phyloP scores from a whole-genome alignment of 2,329 filamentous ascomycete genomes.

The Fusarium sp. region DNA sequence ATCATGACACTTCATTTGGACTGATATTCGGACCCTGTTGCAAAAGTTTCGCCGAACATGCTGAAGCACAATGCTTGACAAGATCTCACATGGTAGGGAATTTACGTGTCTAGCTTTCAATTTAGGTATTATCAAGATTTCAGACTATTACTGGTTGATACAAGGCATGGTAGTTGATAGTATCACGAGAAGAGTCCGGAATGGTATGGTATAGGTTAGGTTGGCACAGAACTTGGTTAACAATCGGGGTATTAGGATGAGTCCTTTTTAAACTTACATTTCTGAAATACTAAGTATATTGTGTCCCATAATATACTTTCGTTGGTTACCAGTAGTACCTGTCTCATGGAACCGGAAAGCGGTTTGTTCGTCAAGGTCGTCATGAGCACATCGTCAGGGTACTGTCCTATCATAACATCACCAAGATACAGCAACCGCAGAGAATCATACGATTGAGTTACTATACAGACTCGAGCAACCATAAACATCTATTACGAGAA shows the following conservation, averaged over 20 bases:
- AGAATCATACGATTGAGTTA: background rate
- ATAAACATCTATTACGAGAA: background rate
- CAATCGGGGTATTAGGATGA: background rate
- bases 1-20: background rate
- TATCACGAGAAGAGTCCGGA: background rate
- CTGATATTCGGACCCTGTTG: background rate
- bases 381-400: background rate
- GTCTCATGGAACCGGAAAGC: background rate
- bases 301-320: background rate
- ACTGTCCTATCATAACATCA: no score
- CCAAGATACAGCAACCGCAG: background rate
- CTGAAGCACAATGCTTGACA: background rate
- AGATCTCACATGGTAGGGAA: background rate
- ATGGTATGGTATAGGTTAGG: background rate
- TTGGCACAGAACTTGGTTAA: background rate
- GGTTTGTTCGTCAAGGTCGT: background rate
- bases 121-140: accelerated
- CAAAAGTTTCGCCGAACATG: background rate
- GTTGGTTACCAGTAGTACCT: background rate
- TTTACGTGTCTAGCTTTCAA: background rate
- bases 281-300: background rate
- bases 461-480: no score
- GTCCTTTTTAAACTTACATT: background rate
- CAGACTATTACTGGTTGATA: background rate
- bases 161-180: background rate